Evolutionary conservation across 2,329 filamentous ascomycete species (phyloP).

Genomic region (Diaporthe sp.): DNA sequence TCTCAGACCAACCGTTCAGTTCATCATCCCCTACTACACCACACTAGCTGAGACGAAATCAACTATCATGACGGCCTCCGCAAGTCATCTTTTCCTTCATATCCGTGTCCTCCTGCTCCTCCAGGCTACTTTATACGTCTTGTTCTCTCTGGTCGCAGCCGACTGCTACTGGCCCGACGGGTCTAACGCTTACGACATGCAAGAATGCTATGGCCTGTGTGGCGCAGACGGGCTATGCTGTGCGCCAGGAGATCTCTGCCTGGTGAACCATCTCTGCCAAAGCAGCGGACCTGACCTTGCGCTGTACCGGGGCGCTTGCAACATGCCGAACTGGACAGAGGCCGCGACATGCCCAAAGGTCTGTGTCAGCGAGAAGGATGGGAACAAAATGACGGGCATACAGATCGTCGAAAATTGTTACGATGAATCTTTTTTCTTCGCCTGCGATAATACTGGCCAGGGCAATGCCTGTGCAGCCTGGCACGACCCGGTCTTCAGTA

Average conservation of each 20-base stretch:
- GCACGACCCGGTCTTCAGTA: not conserved
- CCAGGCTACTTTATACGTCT: not conserved
- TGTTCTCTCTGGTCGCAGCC: not conserved
- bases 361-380: not conserved
- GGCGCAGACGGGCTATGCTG: constrained; percentile 32
- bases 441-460: not conserved
- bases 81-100: not conserved
- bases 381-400: not conserved
- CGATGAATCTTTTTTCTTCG: not conserved
- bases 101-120: not conserved
- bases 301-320: constrained; percentile 29
- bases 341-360: constrained; percentile 2
- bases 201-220: constrained; percentile 17
- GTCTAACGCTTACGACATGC: constrained; percentile 27
- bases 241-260: constrained; percentile 24
- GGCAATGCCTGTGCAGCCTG: not conserved
- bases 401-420: constrained; percentile 4
- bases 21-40: not conserved
- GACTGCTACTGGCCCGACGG: constrained; percentile 35
- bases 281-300: not conserved
- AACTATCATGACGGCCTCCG: not conserved
- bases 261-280: constrained; percentile 30
- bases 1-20: not conserved
- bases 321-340: constrained; percentile 30
- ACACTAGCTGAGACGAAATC: not conserved